Base-by-base conservation (phyloP, 2,329 filamentous ascomycete genomes). In the Sphaerulina musiva region DNA sequence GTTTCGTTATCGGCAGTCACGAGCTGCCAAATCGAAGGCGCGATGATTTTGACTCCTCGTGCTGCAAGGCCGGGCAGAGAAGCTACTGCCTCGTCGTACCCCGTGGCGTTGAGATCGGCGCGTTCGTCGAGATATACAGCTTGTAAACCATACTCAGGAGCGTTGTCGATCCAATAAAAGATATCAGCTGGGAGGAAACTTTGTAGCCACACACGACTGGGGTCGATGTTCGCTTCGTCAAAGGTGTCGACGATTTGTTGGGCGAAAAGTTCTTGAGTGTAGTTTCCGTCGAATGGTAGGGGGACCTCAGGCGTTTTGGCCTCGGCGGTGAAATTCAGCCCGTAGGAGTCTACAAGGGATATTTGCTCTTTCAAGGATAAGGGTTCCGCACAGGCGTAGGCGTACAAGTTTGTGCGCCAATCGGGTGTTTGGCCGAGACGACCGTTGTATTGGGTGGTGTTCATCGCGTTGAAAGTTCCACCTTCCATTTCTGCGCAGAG, bases 401-500 rank as follows among this genome's bases (percentile, higher is more conserved):
- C 71, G 71, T 86, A 87, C 12, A 87, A 72, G 59, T 86, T 80
- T 31, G 84, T 86, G 41, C 83, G 77, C 77, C 79, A 87, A 59
- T 69, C 70, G 0, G 81, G 77, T 0, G 81, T 84, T 52, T 41
- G 56, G 23, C 64, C 65, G 10, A 61, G 63, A 9, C 60, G 55
- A 62, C 74, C 72, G 53, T 81, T 78, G 70, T 78, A 51, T 60
- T 80, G 78, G 38, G 74, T 68, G 0, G 80, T 72, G 1, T 77
- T 86, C 17, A 78, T 78, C 34, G 82, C 84, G 44, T 73, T 76
- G 59, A 74, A 68, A 63, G 85, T 82, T 65, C 71, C 79, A 47
- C 79, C 79, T 64, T 88, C 85, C 82, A 86, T 86, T 71, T 86
- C 87, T 64, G 78, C 79, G 71, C 85, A 88, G 4, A 88, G 78